Evolutionary conservation across 306 rosid species (phyloP), one percentile per base, ranked within the genome.

Genomic region (Prunus mongolica): DNA sequence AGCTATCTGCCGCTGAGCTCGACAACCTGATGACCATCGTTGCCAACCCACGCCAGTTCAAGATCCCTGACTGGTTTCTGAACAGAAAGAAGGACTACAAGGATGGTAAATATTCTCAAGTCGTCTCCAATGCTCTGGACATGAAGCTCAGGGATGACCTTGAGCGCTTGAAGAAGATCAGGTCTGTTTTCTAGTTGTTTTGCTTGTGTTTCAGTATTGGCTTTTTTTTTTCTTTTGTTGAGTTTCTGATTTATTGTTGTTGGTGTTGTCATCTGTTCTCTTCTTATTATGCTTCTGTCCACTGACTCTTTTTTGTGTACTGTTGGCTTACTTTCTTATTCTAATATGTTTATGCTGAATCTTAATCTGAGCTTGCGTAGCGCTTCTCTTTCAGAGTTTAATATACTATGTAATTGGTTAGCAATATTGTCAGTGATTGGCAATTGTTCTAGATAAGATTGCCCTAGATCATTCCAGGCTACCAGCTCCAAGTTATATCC

Each of bases 81-180:
- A 88, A 90, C 61, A 88, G 96, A 64, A 89, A 90, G 86, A 90
- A 90, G 88, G 96, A 90, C 51, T 88, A 90, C 80, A 88, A 88
- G 87, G 96, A 90, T 41, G 96, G 96, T 0, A 90, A 87, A 62
- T 88, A 86, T 56, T 88, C 96, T 0, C 96, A 90, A 81, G 91
- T 88, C 16, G 90, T 88, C 14, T 88, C 96, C 32, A 91, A 91
- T 73, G 92, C 92, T 4, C 67, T 91, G 82, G 97, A 91, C 76
- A 91, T 91, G 97, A 91, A 91, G 83, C 90, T 89, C 49, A 89
- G 97, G 85, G 97, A 91, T 75, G 93, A 91, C 75, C 88, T 91
- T 45, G 97, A 91, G 87, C 86, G 97, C n/a, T 80, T 91, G 89
- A 91, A 91, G 89, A 91, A 91, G 89, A 91, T 91, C 85, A 91